Evolutionary conservation across 164 flowering plant species (phyloP).

Genomic region (Vitis cinerea): DNA sequence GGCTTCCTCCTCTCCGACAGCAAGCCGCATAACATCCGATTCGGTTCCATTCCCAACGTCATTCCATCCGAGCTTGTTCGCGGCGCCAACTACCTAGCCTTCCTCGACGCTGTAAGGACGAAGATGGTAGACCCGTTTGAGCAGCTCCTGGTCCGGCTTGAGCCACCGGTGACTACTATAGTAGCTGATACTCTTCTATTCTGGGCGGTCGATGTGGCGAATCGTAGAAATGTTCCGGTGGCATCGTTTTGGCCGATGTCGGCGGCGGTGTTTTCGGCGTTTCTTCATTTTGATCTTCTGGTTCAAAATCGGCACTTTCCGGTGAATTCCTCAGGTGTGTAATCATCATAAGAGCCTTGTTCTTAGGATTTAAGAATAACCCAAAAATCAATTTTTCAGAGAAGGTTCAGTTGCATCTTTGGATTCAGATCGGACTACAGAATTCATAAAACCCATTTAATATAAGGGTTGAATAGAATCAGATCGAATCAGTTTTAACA

Average conservation of each 20-base stretch:
- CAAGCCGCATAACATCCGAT: conserved; percentile 11
- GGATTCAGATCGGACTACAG: too few relatives aligned
- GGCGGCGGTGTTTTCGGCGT: conserved; percentile 10
- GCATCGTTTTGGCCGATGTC: conserved; percentile 20
- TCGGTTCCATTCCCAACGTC: conserved; percentile 19
- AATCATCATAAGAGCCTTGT: too few relatives aligned
- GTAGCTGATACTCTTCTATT: conserved; percentile 13
- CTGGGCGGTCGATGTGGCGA: conserved; percentile 15
- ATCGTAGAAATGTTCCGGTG: conserved; percentile 21
- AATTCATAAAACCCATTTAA: too few relatives aligned
- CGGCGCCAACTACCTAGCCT: conserved; percentile 6
- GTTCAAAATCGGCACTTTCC: conserved; percentile 2
- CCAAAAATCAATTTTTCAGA: too few relatives aligned
- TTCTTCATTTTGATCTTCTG: conserved; percentile 6
- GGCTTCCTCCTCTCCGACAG: conserved; percentile 12
- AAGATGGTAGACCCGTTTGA: conserved; percentile 27
- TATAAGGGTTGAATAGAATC: too few relatives aligned
- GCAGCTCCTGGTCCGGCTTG: conserved; percentile 18
- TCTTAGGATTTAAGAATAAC: too few relatives aligned
- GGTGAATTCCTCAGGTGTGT: conserved; percentile 12
- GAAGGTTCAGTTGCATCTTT: too few relatives aligned
- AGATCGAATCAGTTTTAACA: too few relatives aligned
- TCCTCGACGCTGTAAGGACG: conserved; percentile 20
- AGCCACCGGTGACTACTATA: conserved; percentile 10
- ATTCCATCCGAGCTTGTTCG: conserved; percentile 13